Evolutionary conservation across 331 rosid genomes (phyloP), one percentile per base, ranked within the genome.

Genomic region (Malus hybrid): DNA sequence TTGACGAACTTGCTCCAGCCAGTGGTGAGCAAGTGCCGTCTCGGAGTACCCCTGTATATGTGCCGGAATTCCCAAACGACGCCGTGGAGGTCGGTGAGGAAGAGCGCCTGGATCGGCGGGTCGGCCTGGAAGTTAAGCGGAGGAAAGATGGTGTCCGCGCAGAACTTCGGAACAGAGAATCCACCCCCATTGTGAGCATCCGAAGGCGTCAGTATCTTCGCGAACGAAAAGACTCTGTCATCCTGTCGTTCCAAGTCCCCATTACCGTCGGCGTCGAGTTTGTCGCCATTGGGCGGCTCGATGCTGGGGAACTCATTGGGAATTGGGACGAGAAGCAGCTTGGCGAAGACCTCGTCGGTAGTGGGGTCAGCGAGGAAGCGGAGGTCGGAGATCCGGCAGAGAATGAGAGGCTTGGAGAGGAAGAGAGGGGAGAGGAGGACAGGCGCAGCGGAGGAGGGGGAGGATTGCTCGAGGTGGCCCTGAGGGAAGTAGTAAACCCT

Each of bases 111-210:
- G 19, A 81, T 85, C 66, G 98, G 96, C 59, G 89, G 95, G 33
- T 90, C 93, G 0, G 65, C 89, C 62, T 62, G 29, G 59, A 44
- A 86, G 77, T 93, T 76, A 5, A 93, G 84, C 44, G 86, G 81
- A 54, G 96, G 98, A 36, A 90, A 90, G 32, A 93, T 81, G 4
- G 88, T 76, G 16, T 88, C 95, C 0, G 96, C 98, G 28, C 96
- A 93, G 78, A 24, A 86, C 76, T 90, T 85, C 33, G 96, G 98
- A 5, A 93, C 95, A 0, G 95, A 88, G 68, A 93, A 93, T 5
- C 96, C 95, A 3, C 96, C 98, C 10, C 96, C 98, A 67, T 93
- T 93, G 74, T 93, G 89, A 5, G 98, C 96, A 33, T 93, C 98
- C 0, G 98, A 93, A 2, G 91, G 83, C 10, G 96, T 90, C 13